A percentile compares a stretch with the other conserved stretches of the same genome.
These are phyloP conservation scores for Alternaria consortialis DNA, from an alignment of 2,329 filamentous ascomycete species.

Conservation along the genomic window DNA sequence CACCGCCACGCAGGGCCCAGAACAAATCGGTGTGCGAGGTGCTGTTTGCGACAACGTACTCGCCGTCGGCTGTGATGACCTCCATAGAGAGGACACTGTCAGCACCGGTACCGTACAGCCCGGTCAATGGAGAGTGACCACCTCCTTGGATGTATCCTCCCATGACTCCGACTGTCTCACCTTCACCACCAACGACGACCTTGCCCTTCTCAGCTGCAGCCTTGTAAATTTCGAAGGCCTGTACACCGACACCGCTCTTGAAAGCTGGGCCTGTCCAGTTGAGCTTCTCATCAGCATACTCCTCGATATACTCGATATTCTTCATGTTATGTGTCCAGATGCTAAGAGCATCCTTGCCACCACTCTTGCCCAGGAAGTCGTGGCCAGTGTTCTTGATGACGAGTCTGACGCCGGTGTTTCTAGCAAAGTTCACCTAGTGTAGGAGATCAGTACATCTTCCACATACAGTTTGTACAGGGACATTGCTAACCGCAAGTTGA, in stretches of 20 bases:
- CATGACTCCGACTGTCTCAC: conserved; percentile 61
- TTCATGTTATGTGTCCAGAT: conserved; percentile 52
- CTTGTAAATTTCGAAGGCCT: conserved; percentile 63
- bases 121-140: conserved; percentile 64
- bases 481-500: conserved; percentile 34
- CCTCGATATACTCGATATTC: conserved; percentile 44
- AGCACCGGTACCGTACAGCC: conserved; percentile 53
- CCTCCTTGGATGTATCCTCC: conserved; percentile 58
- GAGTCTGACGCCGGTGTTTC: conserved; percentile 44
- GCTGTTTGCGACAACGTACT: conserved; percentile 42
- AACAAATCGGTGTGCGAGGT: conserved; percentile 45
- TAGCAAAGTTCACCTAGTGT: conserved; percentile 41
- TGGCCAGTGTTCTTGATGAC: conserved; percentile 50
- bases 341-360: conserved; percentile 45
- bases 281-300: conserved; percentile 42
- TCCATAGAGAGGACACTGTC: conserved; percentile 49
- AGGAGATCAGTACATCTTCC: too few relatives aligned
- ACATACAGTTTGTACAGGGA: too few relatives aligned
- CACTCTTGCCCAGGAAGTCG: conserved; percentile 49
- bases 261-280: conserved; percentile 60
- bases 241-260: conserved; percentile 65
- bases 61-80: conserved; percentile 45
- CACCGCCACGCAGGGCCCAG: conserved; percentile 50
- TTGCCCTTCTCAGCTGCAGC: conserved; percentile 58
- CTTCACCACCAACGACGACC: conserved; percentile 62